Evolutionary conservation across 2,329 filamentous ascomycete species (phyloP).

Genomic region (Xylariaceae sp.): DNA sequence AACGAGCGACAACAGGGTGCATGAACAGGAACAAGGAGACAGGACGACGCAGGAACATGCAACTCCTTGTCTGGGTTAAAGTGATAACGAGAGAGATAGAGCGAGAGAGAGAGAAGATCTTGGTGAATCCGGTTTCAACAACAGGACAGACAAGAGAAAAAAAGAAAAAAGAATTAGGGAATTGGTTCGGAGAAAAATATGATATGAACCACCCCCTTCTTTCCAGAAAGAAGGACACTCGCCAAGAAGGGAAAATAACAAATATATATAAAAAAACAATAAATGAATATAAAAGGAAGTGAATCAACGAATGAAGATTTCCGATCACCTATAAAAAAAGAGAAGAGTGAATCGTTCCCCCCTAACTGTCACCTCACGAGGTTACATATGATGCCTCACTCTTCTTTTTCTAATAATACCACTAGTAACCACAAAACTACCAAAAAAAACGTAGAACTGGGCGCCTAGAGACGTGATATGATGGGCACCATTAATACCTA

Average conservation of each 20-base stretch:
- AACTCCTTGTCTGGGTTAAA: too few relatives aligned
- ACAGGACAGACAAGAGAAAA: neutral
- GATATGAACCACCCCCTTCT: neutral
- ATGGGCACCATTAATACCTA: too few relatives aligned
- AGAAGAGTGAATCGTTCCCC: too few relatives aligned
- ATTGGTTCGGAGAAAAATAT: neutral
- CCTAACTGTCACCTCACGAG: neutral
- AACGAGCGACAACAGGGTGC: slow-evolving; percentile 9
- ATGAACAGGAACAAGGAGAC: neutral
- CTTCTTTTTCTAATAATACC: too few relatives aligned
- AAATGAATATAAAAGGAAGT: neutral
- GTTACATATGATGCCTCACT: neutral
- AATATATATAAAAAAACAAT: too few relatives aligned
- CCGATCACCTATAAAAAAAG: too few relatives aligned
- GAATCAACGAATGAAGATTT: neutral
- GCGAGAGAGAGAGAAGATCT: neutral
- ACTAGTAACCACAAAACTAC: too few relatives aligned
- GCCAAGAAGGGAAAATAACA: neutral
- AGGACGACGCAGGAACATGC: too few relatives aligned
- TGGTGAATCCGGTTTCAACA: too few relatives aligned
- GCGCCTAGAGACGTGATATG: too few relatives aligned
- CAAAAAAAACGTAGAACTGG: too few relatives aligned
- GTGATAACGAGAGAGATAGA: too few relatives aligned
- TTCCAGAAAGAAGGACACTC: neutral
- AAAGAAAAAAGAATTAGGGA: neutral